Percentiles rank a stretch among this genome's conserved stretches.
Evolutionary conservation across 192 early-diverging fungal genomes (phyloP).

Genomic region (Umbelopsis isabellina): DNA sequence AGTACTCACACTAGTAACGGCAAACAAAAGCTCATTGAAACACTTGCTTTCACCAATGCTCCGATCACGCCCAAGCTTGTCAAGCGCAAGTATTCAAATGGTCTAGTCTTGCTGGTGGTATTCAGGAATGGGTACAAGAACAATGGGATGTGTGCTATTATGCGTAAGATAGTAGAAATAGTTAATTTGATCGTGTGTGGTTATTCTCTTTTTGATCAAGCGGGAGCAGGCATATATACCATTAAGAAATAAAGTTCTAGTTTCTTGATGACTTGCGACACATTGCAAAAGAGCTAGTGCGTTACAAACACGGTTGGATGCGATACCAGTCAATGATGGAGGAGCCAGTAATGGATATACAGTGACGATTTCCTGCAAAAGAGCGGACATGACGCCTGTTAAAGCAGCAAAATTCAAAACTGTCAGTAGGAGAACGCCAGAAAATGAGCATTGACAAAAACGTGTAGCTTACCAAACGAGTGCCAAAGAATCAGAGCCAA

Average conservation of each 20-base stretch:
- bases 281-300: conserved; percentile 94
- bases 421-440: neutral
- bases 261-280: conserved; percentile 93
- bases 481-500: conserved; percentile 98
- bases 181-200: neutral
- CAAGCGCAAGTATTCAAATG: conserved; percentile 94
- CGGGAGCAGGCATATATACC: conserved; percentile 48
- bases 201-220: neutral
- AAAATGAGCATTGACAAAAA: neutral
- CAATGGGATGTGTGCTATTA: conserved; percentile 89
- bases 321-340: conserved; percentile 82
- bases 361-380: conserved; percentile 95
- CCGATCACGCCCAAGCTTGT: conserved; percentile 96
- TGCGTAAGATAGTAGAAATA: conserved; percentile 25
- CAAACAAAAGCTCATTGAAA: neutral
- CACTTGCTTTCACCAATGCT: conserved; percentile 86
- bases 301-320: conserved; percentile 96
- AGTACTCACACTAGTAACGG: neutral
- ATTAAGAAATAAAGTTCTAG: conserved; percentile 78
- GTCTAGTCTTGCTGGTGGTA: conserved; percentile 92
- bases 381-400: conserved; percentile 87
- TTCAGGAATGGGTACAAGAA: conserved; percentile 98
- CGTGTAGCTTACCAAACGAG: conserved; percentile 70
- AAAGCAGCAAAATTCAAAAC: conserved; percentile 2
- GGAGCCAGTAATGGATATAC: conserved; percentile 92